Evolutionary conservation across 352 stramenopile species (phyloP).

Genomic region (Elongisporangium senticosum): DNA sequence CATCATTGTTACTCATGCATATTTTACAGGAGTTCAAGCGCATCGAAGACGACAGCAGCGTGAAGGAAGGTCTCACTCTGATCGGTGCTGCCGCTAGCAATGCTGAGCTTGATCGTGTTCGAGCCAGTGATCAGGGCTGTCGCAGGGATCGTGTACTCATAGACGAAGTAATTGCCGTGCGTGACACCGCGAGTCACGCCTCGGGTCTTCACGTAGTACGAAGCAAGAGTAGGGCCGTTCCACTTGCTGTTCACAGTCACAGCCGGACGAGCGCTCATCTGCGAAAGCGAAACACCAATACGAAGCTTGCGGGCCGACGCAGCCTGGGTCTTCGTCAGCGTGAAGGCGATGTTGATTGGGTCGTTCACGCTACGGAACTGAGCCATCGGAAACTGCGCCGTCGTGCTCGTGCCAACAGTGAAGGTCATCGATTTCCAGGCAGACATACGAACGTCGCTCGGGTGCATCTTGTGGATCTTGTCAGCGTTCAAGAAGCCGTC

Average conservation of each 20-base stretch:
- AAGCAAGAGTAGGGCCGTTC: constrained; percentile 20
- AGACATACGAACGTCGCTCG: constrained; percentile 39
- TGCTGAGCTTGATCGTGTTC: constrained; percentile 29
- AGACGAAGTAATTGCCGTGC: constrained; percentile 40
- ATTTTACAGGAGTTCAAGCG: constrained; percentile 31
- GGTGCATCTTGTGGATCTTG: constrained; percentile 52
- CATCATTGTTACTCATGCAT: neutral
- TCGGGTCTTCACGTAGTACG: constrained; percentile 31
- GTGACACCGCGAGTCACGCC: constrained; percentile 41
- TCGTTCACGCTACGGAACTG: constrained; percentile 49
- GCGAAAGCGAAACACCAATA: constrained; percentile 38
- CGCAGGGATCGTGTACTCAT: constrained; percentile 39
- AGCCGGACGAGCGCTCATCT: constrained; percentile 31
- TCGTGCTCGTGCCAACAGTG: constrained; percentile 16
- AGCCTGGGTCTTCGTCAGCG: constrained; percentile 22
- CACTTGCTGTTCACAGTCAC: constrained; percentile 40
- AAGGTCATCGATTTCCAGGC: constrained; percentile 25
- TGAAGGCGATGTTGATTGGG: constrained; percentile 33
- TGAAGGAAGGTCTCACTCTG: constrained; percentile 30
- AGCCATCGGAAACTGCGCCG: constrained; percentile 33
- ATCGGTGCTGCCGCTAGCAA: constrained; percentile 42
- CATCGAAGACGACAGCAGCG: constrained; percentile 43
- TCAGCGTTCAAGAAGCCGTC: constrained; percentile 43
- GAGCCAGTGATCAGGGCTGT: constrained; percentile 22
- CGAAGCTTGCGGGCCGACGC: constrained; percentile 22